These are phyloP conservation scores for Dothiorella sarmentorum DNA, from an alignment of 2,329 filamentous ascomycete species.

Conservation along the genomic window DNA sequence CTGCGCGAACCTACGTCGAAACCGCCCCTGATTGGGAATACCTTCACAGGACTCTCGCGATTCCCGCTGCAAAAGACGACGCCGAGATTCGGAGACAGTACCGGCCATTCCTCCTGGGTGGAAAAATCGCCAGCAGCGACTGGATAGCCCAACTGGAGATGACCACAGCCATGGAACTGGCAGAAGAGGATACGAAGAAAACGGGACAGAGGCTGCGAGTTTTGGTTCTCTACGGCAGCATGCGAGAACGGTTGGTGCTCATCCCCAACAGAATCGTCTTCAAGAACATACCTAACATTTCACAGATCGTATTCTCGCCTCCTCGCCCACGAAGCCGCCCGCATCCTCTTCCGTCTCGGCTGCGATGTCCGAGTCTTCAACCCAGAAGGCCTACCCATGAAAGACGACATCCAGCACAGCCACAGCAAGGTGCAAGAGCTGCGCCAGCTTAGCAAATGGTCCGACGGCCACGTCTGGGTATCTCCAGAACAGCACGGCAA, in stretches of 20 bases:
- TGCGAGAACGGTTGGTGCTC: too few species aligned
- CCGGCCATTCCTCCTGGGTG: slow-evolving; percentile 54
- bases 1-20: too few species aligned
- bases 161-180: slow-evolving; percentile 50
- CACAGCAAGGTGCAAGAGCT: slow-evolving; percentile 63
- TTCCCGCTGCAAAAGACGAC: slow-evolving; percentile 48
- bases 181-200: slow-evolving; percentile 44
- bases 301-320: slow-evolving; percentile 58
- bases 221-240: too few species aligned
- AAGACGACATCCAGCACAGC: slow-evolving; percentile 57
- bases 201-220: slow-evolving; percentile 19
- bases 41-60: slow-evolving; percentile 38
- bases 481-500: slow-evolving; percentile 66
- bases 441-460: slow-evolving; percentile 59
- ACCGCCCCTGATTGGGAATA: too few species aligned
- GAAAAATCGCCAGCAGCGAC: slow-evolving; percentile 41
- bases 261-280: too few species aligned
- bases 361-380: slow-evolving; percentile 62
- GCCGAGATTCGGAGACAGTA: slow-evolving; percentile 46
- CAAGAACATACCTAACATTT: slow-evolving; percentile 4
- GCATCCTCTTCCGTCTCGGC: slow-evolving; percentile 62
- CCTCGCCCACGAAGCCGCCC: slow-evolving; percentile 56
- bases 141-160: slow-evolving; percentile 59
- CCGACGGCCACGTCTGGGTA: slow-evolving; percentile 64
- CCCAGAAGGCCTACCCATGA: slow-evolving; percentile 58